Conservation (phyloP, 768 basidiomycete species). For the Zangia roseola region DNA sequence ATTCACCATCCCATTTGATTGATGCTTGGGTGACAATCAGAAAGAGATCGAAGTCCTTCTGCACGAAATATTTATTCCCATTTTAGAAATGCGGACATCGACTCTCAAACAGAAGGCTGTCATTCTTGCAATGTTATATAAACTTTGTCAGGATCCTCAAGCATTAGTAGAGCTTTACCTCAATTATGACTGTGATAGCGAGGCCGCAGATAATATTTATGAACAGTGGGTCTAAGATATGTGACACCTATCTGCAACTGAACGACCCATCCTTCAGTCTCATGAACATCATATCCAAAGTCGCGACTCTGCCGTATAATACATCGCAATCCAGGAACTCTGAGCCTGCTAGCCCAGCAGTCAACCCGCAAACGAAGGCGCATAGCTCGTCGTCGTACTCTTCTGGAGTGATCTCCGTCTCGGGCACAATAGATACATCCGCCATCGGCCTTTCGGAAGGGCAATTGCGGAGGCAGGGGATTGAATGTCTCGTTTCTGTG, state of each 20-base stretch:
- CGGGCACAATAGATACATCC: conserved; percentile 67
- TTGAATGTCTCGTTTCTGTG: conserved; percentile 91
- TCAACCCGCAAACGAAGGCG: conserved; percentile 43
- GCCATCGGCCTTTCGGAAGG: conserved; percentile 72
- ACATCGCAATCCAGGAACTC: conserved; percentile 45
- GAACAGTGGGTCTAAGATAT: conserved; percentile 63
- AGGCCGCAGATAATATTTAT: conserved; percentile 95
- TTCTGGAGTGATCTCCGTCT: conserved; percentile 61
- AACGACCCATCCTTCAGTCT: conserved; percentile 48
- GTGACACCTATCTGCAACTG: conserved; percentile 3
- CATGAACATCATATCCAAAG: conserved; percentile 95
- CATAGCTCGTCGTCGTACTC: conserved; percentile 48
- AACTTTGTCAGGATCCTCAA: conserved; percentile 93
- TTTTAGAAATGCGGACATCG: conserved; percentile 96
- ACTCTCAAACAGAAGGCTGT: conserved; percentile 94
- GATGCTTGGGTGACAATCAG: conserved; percentile 40
- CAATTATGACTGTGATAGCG: conserved; percentile 98
- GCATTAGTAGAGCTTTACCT: conserved; percentile 97
- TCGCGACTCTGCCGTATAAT: conserved; percentile 61
- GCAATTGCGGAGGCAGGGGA: conserved; percentile 84
- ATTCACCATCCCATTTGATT: conserved; percentile 1
- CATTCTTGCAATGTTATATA: conserved; percentile 83
- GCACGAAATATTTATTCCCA: conserved; percentile 98
- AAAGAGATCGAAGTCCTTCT: conserved; percentile 99
- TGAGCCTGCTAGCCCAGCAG: conserved; percentile 62